Conservation (phyloP, 2,329 filamentous ascomycete genomes). For the Colletotrichum liaoningense region DNA sequence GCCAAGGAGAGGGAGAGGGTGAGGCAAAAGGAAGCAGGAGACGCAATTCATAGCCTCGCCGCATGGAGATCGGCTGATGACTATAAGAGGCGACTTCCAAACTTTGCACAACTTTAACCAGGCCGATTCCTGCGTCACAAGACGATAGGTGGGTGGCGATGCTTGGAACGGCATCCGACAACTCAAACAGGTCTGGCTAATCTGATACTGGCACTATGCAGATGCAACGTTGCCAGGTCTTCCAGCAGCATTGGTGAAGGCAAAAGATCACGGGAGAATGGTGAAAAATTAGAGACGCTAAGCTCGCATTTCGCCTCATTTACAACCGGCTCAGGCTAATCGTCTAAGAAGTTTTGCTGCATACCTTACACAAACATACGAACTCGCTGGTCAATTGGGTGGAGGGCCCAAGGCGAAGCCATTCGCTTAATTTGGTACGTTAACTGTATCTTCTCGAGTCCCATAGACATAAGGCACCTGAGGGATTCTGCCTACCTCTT, state of each 20-base stretch:
- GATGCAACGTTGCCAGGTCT: not conserved
- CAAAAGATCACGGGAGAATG: not conserved
- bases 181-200: not conserved
- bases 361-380: not conserved
- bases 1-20: not conserved
- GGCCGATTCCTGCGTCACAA: not conserved
- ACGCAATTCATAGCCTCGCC: constrained; percentile 62
- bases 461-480: not conserved
- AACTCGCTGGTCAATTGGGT: not conserved
- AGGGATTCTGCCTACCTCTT: not conserved
- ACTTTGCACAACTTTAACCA: not conserved
- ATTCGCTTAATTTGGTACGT: constrained; percentile 20
- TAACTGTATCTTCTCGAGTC: constrained; percentile 8
- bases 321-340: constrained; percentile 45
- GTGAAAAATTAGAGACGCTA: constrained; percentile 45
- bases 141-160: not conserved
- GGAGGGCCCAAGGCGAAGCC: not conserved
- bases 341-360: constrained; percentile 39
- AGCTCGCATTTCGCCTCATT: constrained; percentile 41
- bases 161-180: not conserved
- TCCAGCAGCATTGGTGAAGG: not conserved
- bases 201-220: not conserved
- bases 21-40: constrained; percentile 45
- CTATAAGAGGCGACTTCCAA: not conserved
- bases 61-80: constrained; percentile 54